Conservation (phyloP, 306 rosid species). For the Carpinus fangiana region DNA sequence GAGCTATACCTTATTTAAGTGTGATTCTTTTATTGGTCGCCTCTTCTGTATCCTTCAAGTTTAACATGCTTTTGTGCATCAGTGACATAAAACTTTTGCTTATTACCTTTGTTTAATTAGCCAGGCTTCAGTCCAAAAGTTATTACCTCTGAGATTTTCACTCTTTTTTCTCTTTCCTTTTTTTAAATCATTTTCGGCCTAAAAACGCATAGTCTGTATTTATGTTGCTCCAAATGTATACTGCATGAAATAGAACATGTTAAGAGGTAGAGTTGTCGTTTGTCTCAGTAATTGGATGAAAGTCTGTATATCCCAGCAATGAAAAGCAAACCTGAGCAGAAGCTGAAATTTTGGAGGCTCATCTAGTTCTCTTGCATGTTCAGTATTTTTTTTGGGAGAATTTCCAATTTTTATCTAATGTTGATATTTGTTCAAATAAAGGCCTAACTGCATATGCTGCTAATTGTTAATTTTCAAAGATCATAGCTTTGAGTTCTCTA, state of each 20-base stretch:
- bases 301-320: not conserved
- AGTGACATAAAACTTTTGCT: not conserved
- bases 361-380: not conserved
- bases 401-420: not conserved
- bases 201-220: too few relatives aligned
- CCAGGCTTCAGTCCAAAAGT: too few relatives aligned
- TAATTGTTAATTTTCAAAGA: too few relatives aligned
- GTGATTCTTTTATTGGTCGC: not conserved
- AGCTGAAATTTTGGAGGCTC: not conserved
- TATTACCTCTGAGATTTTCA: too few relatives aligned
- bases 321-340: not conserved
- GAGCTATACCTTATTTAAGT: not conserved
- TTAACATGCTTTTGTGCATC: not conserved
- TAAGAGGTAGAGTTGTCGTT: not conserved
- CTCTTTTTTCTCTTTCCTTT: too few relatives aligned
- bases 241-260: too few relatives aligned
- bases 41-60: not conserved
- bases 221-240: not conserved
- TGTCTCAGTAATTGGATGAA: not conserved
- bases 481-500: not conserved
- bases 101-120: not conserved
- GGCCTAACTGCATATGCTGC: not conserved
- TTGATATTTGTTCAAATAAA: not conserved
- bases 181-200: too few relatives aligned
- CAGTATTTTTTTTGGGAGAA: not conserved